phyloP scores from a whole-genome alignment of 164 flowering plant genomes.

The Vitis rotundifolia region DNA sequence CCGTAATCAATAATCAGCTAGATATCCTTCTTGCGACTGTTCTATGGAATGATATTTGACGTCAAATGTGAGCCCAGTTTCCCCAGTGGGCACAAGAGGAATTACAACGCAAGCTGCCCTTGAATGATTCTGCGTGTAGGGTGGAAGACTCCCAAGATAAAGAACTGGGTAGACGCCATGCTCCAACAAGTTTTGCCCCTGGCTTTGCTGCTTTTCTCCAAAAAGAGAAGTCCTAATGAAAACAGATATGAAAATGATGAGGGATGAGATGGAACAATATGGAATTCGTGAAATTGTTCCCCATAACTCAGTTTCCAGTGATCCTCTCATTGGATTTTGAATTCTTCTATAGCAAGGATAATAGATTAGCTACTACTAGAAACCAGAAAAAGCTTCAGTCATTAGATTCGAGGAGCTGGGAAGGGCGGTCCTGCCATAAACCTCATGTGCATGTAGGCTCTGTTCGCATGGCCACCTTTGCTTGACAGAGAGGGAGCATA shows the following conservation, averaged over 20 bases:
- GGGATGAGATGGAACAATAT: conserved; percentile 6
- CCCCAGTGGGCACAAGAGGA: conserved; percentile 34
- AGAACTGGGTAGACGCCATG: too few species aligned
- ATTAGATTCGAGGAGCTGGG: not conserved
- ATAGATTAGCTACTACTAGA: not conserved
- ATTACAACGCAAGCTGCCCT: conserved; percentile 15
- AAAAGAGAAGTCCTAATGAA: conserved; percentile 4
- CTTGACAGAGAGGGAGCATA: too few species aligned
- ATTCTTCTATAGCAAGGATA: not conserved
- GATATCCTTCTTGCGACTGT: too few species aligned
- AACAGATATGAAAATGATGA: conserved; percentile 2
- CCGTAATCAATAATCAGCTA: too few species aligned
- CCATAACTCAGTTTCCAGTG: not conserved
- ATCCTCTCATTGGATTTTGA: not conserved
- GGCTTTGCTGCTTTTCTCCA: conserved; percentile 18
- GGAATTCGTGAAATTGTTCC: conserved; percentile 6
- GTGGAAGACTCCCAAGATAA: conserved; percentile 14
- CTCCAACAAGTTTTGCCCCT: too few species aligned
- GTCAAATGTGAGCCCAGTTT: too few species aligned
- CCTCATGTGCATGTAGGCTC: too few species aligned
- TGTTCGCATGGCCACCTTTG: too few species aligned
- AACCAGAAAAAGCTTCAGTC: not conserved
- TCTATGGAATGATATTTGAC: too few species aligned
- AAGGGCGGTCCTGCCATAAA: too few species aligned
- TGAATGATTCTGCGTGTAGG: conserved; percentile 18